phyloP scores from a whole-genome alignment of 1,139 yeast genomes.

The Kazachstania sp. region DNA sequence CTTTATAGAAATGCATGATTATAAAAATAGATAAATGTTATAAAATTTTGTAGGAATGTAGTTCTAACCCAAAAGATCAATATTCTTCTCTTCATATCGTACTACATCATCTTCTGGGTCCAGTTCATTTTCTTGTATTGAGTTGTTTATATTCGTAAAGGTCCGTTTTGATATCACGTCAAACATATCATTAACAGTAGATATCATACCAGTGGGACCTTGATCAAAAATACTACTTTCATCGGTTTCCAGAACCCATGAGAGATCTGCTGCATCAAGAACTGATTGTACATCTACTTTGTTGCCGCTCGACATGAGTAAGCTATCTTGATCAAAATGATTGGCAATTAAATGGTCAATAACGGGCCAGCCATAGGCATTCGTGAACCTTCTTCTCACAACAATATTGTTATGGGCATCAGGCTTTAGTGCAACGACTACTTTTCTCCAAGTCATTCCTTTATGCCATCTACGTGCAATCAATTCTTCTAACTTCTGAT shows the following conservation, averaged over 20 bases:
- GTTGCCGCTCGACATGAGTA: background rate
- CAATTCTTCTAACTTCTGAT: constrained; percentile 59
- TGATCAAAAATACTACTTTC: constrained; percentile 50
- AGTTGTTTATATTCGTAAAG: constrained; percentile 4
- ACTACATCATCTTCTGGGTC: constrained; percentile 16
- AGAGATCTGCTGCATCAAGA: constrained; percentile 14
- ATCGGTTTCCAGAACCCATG: constrained; percentile 46
- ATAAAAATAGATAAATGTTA: background rate
- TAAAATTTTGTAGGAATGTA: background rate
- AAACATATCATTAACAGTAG: constrained; percentile 48
- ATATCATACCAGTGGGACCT: constrained; percentile 64
- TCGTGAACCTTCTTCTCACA: constrained; percentile 81
- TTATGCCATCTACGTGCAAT: constrained; percentile 87
- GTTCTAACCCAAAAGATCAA: constrained; percentile 3
- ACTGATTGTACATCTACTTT: background rate
- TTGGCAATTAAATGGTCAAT: constrained; percentile 67
- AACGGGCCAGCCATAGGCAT: constrained; percentile 97
- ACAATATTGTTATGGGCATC: constrained; percentile 95
- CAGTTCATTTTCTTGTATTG: background rate
- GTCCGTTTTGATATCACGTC: constrained; percentile 27
- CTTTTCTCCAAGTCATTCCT: constrained; percentile 84
- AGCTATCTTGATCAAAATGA: constrained; percentile 39
- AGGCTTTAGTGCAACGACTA: constrained; percentile 73
- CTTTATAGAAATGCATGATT: constrained; percentile 1
- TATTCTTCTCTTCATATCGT: constrained; percentile 14